phyloP scores from a whole-genome alignment of 2,329 filamentous ascomycete genomes.

The Calonectria montana region DNA sequence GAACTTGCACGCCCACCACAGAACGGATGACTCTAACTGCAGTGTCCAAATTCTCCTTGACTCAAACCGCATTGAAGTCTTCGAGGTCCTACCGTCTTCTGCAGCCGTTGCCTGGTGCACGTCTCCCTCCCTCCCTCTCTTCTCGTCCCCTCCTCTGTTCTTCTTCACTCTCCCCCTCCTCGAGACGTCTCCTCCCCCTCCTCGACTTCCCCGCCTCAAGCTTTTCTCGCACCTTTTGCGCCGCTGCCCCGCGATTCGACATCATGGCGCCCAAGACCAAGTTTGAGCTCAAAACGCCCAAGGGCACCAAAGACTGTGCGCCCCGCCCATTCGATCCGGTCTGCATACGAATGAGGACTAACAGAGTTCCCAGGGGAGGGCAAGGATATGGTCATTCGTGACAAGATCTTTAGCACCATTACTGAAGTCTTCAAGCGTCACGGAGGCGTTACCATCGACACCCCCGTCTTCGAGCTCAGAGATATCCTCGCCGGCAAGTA shows the following conservation, averaged over 20 bases:
- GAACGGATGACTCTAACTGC: slow-evolving; percentile 40
- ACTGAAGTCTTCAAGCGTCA: slow-evolving; percentile 85
- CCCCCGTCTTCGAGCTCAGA: slow-evolving; percentile 85
- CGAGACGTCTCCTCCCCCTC: slow-evolving; percentile 18
- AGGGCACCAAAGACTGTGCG: slow-evolving; percentile 87
- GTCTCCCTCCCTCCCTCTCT: slow-evolving; percentile 6
- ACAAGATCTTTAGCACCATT: slow-evolving; percentile 82
- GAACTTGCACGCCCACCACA: slow-evolving; percentile 33
- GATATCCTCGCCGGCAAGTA: slow-evolving; percentile 92
- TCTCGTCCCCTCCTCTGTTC: not conserved
- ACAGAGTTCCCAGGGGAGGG: slow-evolving; percentile 64
- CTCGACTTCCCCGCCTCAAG: slow-evolving; percentile 34
- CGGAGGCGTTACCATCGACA: slow-evolving; percentile 83
- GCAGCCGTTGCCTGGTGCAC: slow-evolving; percentile 21
- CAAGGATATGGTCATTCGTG: slow-evolving; percentile 81
- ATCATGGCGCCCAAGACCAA: slow-evolving; percentile 47
- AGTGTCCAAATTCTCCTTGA: slow-evolving; percentile 38
- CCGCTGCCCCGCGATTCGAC: slow-evolving; percentile 40
- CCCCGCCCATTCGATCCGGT: not conserved
- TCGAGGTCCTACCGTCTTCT: slow-evolving; percentile 24
- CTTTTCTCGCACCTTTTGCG: slow-evolving; percentile 39
- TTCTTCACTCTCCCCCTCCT: slow-evolving; percentile 1
- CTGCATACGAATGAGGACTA: slow-evolving; percentile 12
- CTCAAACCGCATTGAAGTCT: slow-evolving; percentile 31
- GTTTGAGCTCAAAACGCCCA: slow-evolving; percentile 80